Evolutionary conservation across 345 rosid genomes (phyloP).

Genomic region (Lepidium sativum): DNA sequence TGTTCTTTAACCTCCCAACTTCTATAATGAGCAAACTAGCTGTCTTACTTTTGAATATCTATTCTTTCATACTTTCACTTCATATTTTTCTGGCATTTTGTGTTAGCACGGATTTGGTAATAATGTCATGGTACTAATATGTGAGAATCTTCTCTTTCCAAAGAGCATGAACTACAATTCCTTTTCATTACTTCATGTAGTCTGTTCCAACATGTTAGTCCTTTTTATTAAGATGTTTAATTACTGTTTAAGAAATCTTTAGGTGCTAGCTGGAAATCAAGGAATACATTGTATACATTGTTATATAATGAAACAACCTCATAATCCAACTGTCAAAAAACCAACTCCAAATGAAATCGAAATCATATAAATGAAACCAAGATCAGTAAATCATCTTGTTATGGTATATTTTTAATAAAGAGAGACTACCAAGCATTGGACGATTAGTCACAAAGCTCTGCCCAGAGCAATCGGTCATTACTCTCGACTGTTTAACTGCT

Average conservation of each 20-base stretch:
- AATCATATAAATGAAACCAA: not conserved
- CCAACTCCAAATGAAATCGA: not conserved
- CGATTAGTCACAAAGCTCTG: too few species aligned
- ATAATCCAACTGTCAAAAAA: not conserved
- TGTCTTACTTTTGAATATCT: not conserved
- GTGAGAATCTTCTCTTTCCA: not conserved
- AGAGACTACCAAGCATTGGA: not conserved
- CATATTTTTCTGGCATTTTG: not conserved
- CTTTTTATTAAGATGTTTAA: not conserved
- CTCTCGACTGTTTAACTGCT: too few species aligned
- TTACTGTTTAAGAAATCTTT: not conserved
- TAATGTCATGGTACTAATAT: not conserved
- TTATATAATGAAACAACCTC: not conserved
- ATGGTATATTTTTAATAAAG: not conserved
- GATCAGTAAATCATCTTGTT: not conserved
- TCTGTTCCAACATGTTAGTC: conserved; percentile 2
- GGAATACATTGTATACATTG: not conserved
- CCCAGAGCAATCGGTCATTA: too few species aligned
- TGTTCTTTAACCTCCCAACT: not conserved
- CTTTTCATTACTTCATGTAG: not conserved
- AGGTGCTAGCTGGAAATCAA: not conserved
- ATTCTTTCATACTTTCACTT: not conserved
- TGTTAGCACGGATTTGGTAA: not conserved
- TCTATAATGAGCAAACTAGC: not conserved
- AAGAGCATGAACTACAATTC: not conserved